Percentiles rank a stretch among this genome's conserved stretches.
Evolutionary conservation across 1,139 yeast genomes (phyloP).

Genomic region (Pichia sp.): DNA sequence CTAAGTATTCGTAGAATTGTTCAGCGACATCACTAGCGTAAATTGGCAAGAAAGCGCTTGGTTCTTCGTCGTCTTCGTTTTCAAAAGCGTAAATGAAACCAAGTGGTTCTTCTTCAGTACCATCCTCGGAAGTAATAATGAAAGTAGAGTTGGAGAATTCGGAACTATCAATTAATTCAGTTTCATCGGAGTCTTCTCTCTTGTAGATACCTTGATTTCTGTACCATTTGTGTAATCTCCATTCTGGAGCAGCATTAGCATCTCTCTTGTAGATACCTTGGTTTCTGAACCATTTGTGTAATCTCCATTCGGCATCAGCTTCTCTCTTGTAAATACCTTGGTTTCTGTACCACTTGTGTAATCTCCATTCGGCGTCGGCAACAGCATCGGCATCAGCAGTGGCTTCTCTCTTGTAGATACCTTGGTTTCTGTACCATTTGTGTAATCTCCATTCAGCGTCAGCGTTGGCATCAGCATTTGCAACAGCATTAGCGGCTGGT

Average conservation of each 20-base stretch:
- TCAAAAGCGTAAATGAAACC: constrained; percentile 13
- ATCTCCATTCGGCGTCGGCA: constrained; percentile 4
- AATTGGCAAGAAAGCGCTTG: constrained; percentile 18
- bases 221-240: constrained; percentile 12
- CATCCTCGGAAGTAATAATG: constrained; percentile 14
- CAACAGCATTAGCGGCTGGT: constrained; percentile 13
- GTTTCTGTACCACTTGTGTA: constrained; percentile 13
- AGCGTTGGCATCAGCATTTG: constrained; percentile 20
- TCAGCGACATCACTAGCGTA: constrained; percentile 17
- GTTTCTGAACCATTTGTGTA: constrained; percentile 12
- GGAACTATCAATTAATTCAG: too few species aligned
- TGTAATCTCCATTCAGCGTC: constrained; percentile 16
- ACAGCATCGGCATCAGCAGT: constrained; percentile 20
- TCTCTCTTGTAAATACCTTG: constrained; percentile 24
- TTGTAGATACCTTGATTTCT: constrained; percentile 22
- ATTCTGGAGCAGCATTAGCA: constrained; percentile 19
- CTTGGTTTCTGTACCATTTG: constrained; percentile 16
- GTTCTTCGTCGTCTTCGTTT: constrained; percentile 12
- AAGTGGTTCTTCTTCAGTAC: constrained; percentile 16
- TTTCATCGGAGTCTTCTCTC: constrained; percentile 20
- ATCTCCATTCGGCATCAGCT: constrained; percentile 17
- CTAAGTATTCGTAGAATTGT: constrained; percentile 1
- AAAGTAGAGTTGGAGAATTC: constrained; percentile 10
- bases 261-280: constrained; percentile 24
- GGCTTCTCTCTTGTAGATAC: constrained; percentile 24